phyloP scores from a whole-genome alignment of 352 stramenopile species.

The Aphanomyces stellatus region DNA sequence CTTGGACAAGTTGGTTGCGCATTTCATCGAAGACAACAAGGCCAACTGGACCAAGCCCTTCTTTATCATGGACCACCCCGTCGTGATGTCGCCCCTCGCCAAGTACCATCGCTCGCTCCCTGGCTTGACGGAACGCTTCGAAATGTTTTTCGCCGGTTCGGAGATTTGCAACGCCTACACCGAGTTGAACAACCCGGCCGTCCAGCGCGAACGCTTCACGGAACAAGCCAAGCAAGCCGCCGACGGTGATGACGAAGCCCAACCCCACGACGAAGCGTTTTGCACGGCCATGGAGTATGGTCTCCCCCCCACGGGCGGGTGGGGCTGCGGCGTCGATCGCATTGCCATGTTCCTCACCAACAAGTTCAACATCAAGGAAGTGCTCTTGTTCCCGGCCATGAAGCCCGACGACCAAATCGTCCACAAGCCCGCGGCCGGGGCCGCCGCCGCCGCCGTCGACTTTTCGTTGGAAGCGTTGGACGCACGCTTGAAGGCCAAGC shows the following conservation, averaged over 20 bases:
- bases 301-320: conserved; percentile 95
- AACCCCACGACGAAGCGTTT: conserved; percentile 93
- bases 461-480: conserved; percentile 50
- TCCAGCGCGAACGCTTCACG: conserved; percentile 76
- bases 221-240: conserved; percentile 75
- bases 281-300: conserved; percentile 93
- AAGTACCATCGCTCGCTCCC: conserved; percentile 93
- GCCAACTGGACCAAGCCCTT: conserved; percentile 91
- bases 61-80: conserved; percentile 98
- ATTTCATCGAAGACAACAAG: conserved; percentile 84
- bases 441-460: conserved; percentile 14
- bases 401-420: conserved; percentile 91
- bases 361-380: conserved; percentile 94
- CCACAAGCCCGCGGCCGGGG: conserved; percentile 12
- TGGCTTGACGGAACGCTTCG: conserved; percentile 95
- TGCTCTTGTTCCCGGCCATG: conserved; percentile 99
- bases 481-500: conserved; percentile 36
- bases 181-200: conserved; percentile 97
- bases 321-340: conserved; percentile 97
- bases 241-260: conserved; percentile 72
- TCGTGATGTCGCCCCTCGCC: conserved; percentile 95
- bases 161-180: conserved; percentile 99
- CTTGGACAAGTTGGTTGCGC: conserved; percentile 82
- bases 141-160: conserved; percentile 95
- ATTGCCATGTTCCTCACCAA: conserved; percentile 97